Evolutionary conservation across 106 monocot genomes (phyloP).

Genomic region (Platanthera guangdongensis): DNA sequence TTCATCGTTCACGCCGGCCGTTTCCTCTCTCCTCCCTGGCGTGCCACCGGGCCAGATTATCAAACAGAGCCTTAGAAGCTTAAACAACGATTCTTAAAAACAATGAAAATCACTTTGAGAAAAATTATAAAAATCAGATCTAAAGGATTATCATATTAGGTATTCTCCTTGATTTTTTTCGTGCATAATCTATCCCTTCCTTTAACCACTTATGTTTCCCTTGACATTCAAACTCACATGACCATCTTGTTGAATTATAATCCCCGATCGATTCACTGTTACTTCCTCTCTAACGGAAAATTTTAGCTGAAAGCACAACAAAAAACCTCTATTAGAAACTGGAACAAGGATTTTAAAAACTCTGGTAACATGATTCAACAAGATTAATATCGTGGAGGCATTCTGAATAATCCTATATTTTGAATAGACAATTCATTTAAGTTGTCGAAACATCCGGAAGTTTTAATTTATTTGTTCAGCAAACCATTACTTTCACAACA

Average conservation of each 20-base stretch:
- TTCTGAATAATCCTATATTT: neutral
- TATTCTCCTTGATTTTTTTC: neutral
- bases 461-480: neutral
- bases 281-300: neutral
- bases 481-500: neutral
- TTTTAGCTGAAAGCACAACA: neutral
- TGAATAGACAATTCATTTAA: neutral
- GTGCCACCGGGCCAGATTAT: too few species aligned
- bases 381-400: neutral
- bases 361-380: neutral
- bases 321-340: neutral
- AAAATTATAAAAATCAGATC: neutral
- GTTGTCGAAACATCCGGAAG: neutral
- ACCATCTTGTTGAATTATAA: neutral
- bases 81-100: too few species aligned
- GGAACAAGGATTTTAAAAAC: neutral
- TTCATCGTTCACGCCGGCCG: too few species aligned
- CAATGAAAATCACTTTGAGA: neutral
- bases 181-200: neutral
- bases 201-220: neutral
- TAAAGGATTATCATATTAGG: neutral
- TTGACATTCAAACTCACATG: neutral
- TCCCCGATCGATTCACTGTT: neutral
- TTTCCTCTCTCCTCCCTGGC: too few species aligned
- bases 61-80: too few species aligned